Percentiles rank a stretch among this genome's conserved stretches.
Conservation (phyloP, 352 stramenopile genomes). For the Globisporangium cylindrosporum region DNA sequence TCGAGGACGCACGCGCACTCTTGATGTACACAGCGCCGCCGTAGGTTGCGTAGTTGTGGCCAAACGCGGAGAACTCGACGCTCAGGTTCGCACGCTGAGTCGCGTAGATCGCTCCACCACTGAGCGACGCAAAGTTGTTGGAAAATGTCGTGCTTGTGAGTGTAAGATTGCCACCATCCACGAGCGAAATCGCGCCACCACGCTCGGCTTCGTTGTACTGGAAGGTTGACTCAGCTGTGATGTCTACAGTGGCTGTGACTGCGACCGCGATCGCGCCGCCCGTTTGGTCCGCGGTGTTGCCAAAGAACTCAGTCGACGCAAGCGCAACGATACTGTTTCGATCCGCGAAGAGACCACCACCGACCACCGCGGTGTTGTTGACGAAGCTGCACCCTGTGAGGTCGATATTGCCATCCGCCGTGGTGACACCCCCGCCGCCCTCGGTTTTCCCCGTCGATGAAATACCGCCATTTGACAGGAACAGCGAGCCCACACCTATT, state of each 20-base stretch:
- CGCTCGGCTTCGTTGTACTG: slow-evolving; percentile 33
- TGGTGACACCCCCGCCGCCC: slow-evolving; percentile 43
- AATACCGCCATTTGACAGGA: slow-evolving; percentile 40
- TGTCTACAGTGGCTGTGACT: slow-evolving; percentile 20
- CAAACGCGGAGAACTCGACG: slow-evolving; percentile 20
- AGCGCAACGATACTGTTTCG: slow-evolving; percentile 25
- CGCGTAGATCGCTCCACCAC: slow-evolving; percentile 33
- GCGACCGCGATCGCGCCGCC: slow-evolving; percentile 39
- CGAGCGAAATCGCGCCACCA: slow-evolving; percentile 27
- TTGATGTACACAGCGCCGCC: slow-evolving; percentile 44
- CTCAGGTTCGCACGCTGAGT: slow-evolving; percentile 24
- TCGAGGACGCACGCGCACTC: slow-evolving; percentile 10
- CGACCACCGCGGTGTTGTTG: slow-evolving; percentile 49
- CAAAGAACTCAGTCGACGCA: slow-evolving; percentile 25
- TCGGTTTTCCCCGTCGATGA: slow-evolving; percentile 55
- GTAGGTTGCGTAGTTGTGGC: slow-evolving; percentile 26
- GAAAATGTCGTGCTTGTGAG: slow-evolving; percentile 20
- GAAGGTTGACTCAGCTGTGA: slow-evolving; percentile 25
- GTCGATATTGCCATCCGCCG: slow-evolving; percentile 34
- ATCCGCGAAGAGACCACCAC: slow-evolving; percentile 45
- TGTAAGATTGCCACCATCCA: slow-evolving; percentile 14
- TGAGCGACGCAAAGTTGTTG: slow-evolving; percentile 21
- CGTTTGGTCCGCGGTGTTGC: slow-evolving; percentile 43
- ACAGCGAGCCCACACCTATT: slow-evolving; percentile 20
- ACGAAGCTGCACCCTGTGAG: slow-evolving; percentile 29